Evolutionary conservation across 2,329 filamentous ascomycete species (phyloP).

Genomic region (Corynespora cassiicola): DNA sequence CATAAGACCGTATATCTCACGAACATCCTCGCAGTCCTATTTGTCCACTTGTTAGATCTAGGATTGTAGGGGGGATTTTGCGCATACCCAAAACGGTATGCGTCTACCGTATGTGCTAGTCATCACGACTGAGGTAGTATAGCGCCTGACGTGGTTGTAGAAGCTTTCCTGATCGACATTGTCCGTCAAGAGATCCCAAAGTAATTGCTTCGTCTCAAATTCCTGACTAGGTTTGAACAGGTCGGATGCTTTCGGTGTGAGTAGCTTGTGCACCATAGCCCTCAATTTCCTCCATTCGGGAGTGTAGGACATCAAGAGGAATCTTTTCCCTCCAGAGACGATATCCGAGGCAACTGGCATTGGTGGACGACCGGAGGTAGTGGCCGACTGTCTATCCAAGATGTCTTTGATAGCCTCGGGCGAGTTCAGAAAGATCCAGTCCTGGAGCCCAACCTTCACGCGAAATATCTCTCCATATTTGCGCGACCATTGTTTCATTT

Average conservation of each 20-base stretch:
- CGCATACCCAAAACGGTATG: slow-evolving; percentile 15
- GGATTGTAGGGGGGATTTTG: background rate
- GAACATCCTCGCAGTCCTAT: slow-evolving; percentile 19
- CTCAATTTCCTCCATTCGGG: slow-evolving; percentile 43
- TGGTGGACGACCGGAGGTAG: slow-evolving; percentile 40
- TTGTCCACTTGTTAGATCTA: too few relatives aligned
- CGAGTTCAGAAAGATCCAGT: slow-evolving; percentile 50
- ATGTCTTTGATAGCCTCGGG: slow-evolving; percentile 51
- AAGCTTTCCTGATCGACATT: slow-evolving; percentile 32
- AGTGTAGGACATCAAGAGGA: slow-evolving; percentile 45
- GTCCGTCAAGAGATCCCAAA: slow-evolving; percentile 44
- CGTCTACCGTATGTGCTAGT: slow-evolving; percentile 23
- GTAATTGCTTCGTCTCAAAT: slow-evolving; percentile 51
- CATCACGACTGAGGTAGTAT: slow-evolving; percentile 21
- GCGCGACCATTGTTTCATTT: slow-evolving; percentile 32
- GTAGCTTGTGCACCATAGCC: slow-evolving; percentile 38
- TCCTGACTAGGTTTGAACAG: slow-evolving; percentile 49
- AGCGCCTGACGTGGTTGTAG: slow-evolving; percentile 21
- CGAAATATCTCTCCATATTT: slow-evolving; percentile 51
- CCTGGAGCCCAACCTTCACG: slow-evolving; percentile 46
- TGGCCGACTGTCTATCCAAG: slow-evolving; percentile 43
- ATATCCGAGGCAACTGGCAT: slow-evolving; percentile 43
- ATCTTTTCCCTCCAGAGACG: slow-evolving; percentile 42
- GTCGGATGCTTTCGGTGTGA: slow-evolving; percentile 37
- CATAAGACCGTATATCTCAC: slow-evolving; percentile 19